phyloP scores from a whole-genome alignment of 2,329 filamentous ascomycete species.

The Colletotrichum sp. region DNA sequence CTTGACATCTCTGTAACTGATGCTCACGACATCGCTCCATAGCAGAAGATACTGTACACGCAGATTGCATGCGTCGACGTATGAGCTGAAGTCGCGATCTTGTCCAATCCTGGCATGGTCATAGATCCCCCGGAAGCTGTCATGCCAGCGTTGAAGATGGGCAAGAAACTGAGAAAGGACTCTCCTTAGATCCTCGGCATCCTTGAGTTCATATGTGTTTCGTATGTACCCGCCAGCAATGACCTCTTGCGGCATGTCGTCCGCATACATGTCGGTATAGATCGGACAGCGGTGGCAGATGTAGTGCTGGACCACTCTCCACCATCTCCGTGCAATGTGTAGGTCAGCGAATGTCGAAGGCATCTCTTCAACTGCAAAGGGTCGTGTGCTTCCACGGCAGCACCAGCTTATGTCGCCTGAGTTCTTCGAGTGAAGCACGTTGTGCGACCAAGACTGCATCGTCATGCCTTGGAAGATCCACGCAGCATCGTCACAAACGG shows the following conservation, averaged over 20 bases:
- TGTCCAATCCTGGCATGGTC: slow-evolving; percentile 28
- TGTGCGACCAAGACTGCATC: slow-evolving; percentile 16
- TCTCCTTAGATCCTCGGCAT: slow-evolving; percentile 30
- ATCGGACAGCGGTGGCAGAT: slow-evolving; percentile 42
- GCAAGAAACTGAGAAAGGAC: slow-evolving; percentile 41
- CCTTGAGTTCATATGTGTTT: slow-evolving; percentile 32
- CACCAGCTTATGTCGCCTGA: slow-evolving; percentile 5
- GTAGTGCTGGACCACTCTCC: slow-evolving; percentile 40
- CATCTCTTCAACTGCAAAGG: slow-evolving; percentile 38
- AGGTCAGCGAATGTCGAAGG: slow-evolving; percentile 33
- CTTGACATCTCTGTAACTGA: slow-evolving; percentile 39
- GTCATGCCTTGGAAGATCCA: slow-evolving; percentile 19
- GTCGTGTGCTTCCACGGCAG: slow-evolving; percentile 26
- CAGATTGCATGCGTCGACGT: slow-evolving; percentile 43
- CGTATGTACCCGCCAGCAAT: slow-evolving; percentile 32
- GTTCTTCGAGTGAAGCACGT: not conserved
- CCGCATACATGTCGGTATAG: slow-evolving; percentile 26
- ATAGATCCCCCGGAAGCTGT: slow-evolving; percentile 42
- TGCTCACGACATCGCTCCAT: slow-evolving; percentile 40
- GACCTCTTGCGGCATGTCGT: slow-evolving; percentile 28
- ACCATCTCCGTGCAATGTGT: slow-evolving; percentile 40
- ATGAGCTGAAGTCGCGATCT: slow-evolving; percentile 26
- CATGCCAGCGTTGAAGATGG: slow-evolving; percentile 45
- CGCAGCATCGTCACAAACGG: slow-evolving; percentile 10
- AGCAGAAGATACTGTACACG: slow-evolving; percentile 47